Percentiles rank a stretch among this genome's conserved stretches.
phyloP scores from a whole-genome alignment of 805 yeast genomes.

The Cephaloascus fragrans region DNA sequence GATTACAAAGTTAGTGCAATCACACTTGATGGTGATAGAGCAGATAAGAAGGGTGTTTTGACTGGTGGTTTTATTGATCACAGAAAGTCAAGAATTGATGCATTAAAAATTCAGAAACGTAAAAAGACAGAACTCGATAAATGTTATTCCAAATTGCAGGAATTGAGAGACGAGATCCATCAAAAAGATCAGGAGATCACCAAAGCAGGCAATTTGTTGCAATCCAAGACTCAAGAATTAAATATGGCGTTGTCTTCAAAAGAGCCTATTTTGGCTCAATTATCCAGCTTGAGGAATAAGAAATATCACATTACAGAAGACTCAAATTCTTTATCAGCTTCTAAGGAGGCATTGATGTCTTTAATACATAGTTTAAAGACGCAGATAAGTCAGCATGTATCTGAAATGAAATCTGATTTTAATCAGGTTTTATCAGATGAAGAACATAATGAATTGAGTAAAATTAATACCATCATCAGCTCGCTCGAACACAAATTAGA shows the following conservation, averaged over 20 bases:
- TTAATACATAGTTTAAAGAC: slow-evolving; percentile 22
- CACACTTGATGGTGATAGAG: slow-evolving; percentile 87
- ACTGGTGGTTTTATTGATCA: slow-evolving; percentile 83
- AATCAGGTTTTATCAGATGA: slow-evolving; percentile 36
- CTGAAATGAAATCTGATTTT: slow-evolving; percentile 48
- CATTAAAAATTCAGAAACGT: slow-evolving; percentile 44
- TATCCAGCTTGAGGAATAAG: slow-evolving; percentile 31
- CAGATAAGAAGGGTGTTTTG: slow-evolving; percentile 73
- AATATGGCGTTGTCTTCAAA: slow-evolving; percentile 32
- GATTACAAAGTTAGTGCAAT: slow-evolving; percentile 59
- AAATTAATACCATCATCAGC: slow-evolving; percentile 24
- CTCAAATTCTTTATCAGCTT: slow-evolving; percentile 19
- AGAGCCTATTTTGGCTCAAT: slow-evolving; percentile 32
- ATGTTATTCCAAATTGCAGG: slow-evolving; percentile 26
- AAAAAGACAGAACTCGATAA: slow-evolving; percentile 39
- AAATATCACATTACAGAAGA: slow-evolving; percentile 35
- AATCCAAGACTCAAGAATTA: slow-evolving; percentile 20
- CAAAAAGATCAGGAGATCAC: slow-evolving; percentile 44
- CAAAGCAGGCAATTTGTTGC: slow-evolving; percentile 32
- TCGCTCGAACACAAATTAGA: slow-evolving; percentile 29
- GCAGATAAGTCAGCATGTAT: slow-evolving; percentile 30
- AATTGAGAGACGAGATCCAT: slow-evolving; percentile 26
- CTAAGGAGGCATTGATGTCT: slow-evolving; percentile 20
- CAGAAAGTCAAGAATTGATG: slow-evolving; percentile 59
- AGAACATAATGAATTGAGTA: slow-evolving; percentile 35